These are phyloP conservation scores for Neurospora intermedia DNA, from an alignment of 495 filamentous ascomycete species.

Conservation along the genomic window DNA sequence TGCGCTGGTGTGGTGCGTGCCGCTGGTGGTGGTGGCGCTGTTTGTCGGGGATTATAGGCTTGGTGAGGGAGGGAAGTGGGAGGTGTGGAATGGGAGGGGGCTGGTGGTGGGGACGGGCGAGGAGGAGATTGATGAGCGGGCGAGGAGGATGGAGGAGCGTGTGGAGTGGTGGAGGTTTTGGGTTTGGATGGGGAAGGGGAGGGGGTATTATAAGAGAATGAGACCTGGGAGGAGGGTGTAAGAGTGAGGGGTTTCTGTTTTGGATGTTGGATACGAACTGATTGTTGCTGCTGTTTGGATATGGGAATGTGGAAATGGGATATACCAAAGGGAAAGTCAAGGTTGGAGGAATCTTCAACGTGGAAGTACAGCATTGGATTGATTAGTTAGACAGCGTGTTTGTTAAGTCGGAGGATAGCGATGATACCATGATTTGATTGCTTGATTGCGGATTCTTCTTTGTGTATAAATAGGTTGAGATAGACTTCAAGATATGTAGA, in stretches of 20 bases:
- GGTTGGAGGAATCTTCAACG: not conserved
- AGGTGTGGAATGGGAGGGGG: constrained; percentile 3
- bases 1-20: constrained; percentile 33
- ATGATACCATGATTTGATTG: not conserved
- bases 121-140: not conserved
- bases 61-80: constrained; percentile 29
- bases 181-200: not conserved
- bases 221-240: not conserved
- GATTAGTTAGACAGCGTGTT: not conserved
- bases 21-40: constrained; percentile 31
- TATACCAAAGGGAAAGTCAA: not conserved
- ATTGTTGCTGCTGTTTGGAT: not conserved
- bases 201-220: not conserved
- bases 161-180: not conserved
- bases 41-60: constrained; percentile 39
- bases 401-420: not conserved
- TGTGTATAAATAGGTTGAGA: not conserved
- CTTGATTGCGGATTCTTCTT: not conserved
- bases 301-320: not conserved
- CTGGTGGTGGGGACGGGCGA: not conserved
- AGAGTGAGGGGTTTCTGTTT: not conserved
- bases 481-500: not conserved
- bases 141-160: not conserved
- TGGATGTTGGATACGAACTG: not conserved
- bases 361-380: not conserved